Evolutionary conservation across 805 yeast genomes (phyloP).

Genomic region (Schizosaccharomyces octosporus): DNA sequence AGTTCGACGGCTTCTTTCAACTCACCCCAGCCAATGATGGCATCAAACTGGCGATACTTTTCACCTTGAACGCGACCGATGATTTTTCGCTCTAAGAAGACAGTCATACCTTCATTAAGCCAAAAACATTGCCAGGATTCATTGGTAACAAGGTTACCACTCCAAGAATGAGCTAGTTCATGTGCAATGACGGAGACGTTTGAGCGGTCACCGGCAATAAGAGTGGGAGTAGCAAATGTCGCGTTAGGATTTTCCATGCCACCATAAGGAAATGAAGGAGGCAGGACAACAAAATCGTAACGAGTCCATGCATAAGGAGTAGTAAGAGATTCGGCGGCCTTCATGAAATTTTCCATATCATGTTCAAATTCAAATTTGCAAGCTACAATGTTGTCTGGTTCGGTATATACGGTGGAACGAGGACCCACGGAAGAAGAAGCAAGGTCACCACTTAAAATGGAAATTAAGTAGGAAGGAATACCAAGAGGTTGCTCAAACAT

Average conservation of each 20-base stretch:
- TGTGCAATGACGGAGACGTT: conserved; percentile 81
- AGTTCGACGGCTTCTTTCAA: conserved; percentile 39
- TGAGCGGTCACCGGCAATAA: conserved; percentile 60
- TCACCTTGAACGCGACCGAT: conserved; percentile 60
- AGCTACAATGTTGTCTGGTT: conserved; percentile 38
- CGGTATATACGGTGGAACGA: conserved; percentile 59
- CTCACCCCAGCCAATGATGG: conserved; percentile 75
- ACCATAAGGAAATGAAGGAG: conserved; percentile 61
- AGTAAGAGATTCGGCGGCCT: conserved; percentile 50
- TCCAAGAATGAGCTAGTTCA: conserved; percentile 82
- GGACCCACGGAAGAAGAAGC: conserved; percentile 52
- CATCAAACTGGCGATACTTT: conserved; percentile 49
- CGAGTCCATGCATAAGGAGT: conserved; percentile 67
- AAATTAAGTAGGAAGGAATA: conserved; percentile 62
- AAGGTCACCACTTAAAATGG: conserved; percentile 67
- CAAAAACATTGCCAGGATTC: conserved; percentile 85
- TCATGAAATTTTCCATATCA: conserved; percentile 53
- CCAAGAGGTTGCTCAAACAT: conserved; percentile 52
- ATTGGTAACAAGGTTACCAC: conserved; percentile 75
- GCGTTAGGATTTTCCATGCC: conserved; percentile 90
- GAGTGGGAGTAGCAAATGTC: conserved; percentile 75
- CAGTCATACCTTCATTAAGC: conserved; percentile 94
- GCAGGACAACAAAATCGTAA: conserved; percentile 59
- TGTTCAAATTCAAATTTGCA: conserved; percentile 59
- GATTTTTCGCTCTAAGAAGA: conserved; percentile 67